Evolutionary conservation across 2,329 filamentous ascomycete genomes (phyloP).

Genomic region (Tolypocladium inflatum): DNA sequence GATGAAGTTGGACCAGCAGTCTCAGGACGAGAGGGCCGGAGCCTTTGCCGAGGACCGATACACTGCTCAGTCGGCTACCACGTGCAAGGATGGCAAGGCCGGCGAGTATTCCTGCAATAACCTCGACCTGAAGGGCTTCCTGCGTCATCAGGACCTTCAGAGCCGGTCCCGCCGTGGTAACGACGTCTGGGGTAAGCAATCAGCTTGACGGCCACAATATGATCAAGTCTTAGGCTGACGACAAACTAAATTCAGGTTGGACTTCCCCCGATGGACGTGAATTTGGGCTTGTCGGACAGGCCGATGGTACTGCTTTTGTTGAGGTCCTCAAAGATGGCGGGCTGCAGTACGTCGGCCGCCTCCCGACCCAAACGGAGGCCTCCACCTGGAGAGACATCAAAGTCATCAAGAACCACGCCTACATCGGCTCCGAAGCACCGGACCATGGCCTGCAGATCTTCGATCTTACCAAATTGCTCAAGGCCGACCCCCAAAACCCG

Average conservation of each 20-base stretch:
- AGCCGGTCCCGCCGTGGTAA: conserved; percentile 25
- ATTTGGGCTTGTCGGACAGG: conserved; percentile 37
- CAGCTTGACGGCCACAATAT: no score
- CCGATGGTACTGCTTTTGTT: conserved; percentile 40
- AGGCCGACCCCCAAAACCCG: conserved; percentile 29
- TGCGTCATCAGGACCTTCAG: conserved; percentile 26
- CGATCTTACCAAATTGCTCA: conserved; percentile 45
- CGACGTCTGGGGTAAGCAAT: conserved; percentile 20
- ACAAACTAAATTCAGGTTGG: conserved; percentile 23
- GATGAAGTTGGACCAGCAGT: conserved; percentile 4
- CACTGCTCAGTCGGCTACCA: conserved; percentile 2
- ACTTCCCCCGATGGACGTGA: conserved; percentile 37
- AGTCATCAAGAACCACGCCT: conserved; percentile 24
- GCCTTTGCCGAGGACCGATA: conserved; percentile 10
- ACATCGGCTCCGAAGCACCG: conserved; percentile 33
- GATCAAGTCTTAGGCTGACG: not conserved
- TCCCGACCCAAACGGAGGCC: conserved; percentile 29
- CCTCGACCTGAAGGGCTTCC: conserved; percentile 27
- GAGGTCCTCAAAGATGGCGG: conserved; percentile 34
- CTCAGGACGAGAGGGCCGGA: conserved; percentile 3
- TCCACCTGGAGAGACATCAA: conserved; percentile 32
- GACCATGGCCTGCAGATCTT: conserved; percentile 55
- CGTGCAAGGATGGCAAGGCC: conserved; percentile 20
- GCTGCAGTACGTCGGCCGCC: conserved; percentile 35
- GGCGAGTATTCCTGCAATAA: conserved; percentile 26